Evolutionary conservation across 78 protist genomes (phyloP).

Genomic region (Chrysochromulina parva): DNA sequence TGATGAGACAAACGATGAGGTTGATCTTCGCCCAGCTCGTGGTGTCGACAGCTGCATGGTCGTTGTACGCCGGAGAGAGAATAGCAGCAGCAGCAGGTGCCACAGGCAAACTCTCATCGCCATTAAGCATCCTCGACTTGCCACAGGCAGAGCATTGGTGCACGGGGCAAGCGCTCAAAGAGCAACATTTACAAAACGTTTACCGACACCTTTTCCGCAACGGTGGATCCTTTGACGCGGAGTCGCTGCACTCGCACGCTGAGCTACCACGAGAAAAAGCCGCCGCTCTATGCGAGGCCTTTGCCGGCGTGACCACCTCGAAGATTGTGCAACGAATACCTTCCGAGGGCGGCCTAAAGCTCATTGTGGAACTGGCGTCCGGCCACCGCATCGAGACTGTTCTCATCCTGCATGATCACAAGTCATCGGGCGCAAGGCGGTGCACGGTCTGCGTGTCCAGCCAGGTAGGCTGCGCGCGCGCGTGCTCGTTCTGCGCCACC

Average conservation of each 20-base stretch:
- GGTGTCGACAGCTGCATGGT: too few species aligned
- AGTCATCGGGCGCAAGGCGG: background rate
- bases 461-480: conserved; percentile 63
- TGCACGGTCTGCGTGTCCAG: conserved; percentile 57
- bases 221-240: background rate
- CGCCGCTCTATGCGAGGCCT: background rate
- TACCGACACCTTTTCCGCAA: background rate
- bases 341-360: background rate
- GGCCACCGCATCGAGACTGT: background rate
- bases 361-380: background rate
- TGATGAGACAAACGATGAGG: too few species aligned
- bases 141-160: background rate
- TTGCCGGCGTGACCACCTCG: background rate
- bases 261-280: background rate
- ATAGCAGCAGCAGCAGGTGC: too few species aligned
- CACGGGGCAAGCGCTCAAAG: background rate
- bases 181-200: background rate
- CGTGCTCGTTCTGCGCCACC: conserved; percentile 65
- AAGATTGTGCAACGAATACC: background rate
- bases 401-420: background rate
- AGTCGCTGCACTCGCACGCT: background rate
- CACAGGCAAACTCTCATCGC: too few species aligned
- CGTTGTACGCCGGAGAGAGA: too few species aligned
- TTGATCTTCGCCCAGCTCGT: too few species aligned
- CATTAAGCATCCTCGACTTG: background rate